Conservation (phyloP, 495 filamentous ascomycete genomes). For the Lentithecium fluviatile region DNA sequence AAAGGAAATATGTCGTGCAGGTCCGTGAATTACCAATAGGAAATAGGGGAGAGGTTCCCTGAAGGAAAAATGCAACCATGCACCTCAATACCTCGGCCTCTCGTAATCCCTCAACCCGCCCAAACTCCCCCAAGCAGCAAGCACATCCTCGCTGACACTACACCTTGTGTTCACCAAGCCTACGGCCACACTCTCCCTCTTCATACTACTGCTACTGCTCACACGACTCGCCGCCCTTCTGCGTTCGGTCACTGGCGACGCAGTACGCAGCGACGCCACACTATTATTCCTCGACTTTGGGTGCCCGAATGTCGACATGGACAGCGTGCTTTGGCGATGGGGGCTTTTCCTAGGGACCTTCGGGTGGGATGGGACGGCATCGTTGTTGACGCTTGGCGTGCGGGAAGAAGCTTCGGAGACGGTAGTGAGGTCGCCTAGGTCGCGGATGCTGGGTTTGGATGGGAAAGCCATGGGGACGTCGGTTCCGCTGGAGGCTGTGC, state of each 20-base stretch:
- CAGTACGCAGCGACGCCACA: conserved; percentile 1
- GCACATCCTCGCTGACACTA: conserved; percentile 46
- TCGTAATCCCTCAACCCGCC: conserved; percentile 36
- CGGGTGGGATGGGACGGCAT: background rate
- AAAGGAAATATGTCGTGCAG: no score
- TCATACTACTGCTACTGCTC: conserved; percentile 16
- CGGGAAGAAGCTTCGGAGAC: conserved; percentile 2
- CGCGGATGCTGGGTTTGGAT: background rate
- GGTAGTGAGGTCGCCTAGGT: conserved; percentile 4
- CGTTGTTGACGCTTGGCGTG: background rate
- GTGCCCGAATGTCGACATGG: background rate
- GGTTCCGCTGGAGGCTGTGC: conserved; percentile 31
- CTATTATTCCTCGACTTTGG: background rate
- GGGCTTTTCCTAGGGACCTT: conserved; percentile 19
- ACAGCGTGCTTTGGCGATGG: conserved; percentile 1
- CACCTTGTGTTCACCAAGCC: conserved; percentile 31
- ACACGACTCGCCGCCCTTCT: conserved; percentile 14
- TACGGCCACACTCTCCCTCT: conserved; percentile 19
- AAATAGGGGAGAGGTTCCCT: no score
- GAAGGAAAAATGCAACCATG: no score
- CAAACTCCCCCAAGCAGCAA: conserved; percentile 45
- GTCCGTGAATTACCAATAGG: no score
- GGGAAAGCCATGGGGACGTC: conserved; percentile 17
- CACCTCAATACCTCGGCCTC: background rate
- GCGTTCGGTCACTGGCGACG: conserved; percentile 1